Percentiles rank a stretch among this genome's conserved stretches.
These are phyloP conservation scores for Phytophthora sp. DNA, from an alignment of 352 stramenopile genomes.

Conservation along the genomic window DNA sequence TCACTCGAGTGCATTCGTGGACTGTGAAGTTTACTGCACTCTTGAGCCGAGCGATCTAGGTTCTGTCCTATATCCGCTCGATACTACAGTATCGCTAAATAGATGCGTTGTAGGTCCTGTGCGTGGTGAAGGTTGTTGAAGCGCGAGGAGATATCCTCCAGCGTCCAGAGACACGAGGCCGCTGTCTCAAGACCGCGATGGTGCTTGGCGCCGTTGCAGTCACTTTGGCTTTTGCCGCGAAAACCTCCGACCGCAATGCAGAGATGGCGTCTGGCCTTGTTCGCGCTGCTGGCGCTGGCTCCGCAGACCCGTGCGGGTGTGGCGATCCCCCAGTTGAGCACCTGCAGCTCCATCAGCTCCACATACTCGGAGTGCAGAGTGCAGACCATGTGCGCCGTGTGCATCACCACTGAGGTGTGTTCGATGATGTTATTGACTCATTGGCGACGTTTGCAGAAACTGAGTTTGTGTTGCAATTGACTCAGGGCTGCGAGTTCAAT, in stretches of 20 bases:
- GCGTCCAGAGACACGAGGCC: not conserved
- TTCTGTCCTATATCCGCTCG: no score
- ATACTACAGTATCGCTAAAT: not conserved
- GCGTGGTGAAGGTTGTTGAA: not conserved
- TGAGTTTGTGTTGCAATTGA: not conserved
- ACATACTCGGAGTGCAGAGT: slow-evolving; percentile 42
- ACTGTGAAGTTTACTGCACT: not conserved
- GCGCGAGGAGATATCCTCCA: not conserved
- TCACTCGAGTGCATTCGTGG: not conserved
- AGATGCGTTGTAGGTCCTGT: not conserved
- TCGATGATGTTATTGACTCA: not conserved
- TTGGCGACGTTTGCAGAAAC: not conserved
- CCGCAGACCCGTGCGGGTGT: not conserved
- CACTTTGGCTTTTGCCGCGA: not conserved
- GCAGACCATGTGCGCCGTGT: slow-evolving; percentile 41
- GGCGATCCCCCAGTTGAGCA: slow-evolving; percentile 9
- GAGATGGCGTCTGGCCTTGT: not conserved
- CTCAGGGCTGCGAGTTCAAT: slow-evolving; percentile 46
- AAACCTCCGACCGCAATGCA: not conserved
- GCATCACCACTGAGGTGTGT: slow-evolving; percentile 38
- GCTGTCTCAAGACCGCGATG: not conserved
- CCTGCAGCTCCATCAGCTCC: slow-evolving; percentile 36
- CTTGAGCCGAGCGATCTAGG: not conserved
- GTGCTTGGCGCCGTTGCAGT: not conserved
- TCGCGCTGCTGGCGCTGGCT: not conserved